These are phyloP conservation scores for Capsicum baccatum DNA, from an alignment of 257 asterid species.

Conservation along the genomic window DNA sequence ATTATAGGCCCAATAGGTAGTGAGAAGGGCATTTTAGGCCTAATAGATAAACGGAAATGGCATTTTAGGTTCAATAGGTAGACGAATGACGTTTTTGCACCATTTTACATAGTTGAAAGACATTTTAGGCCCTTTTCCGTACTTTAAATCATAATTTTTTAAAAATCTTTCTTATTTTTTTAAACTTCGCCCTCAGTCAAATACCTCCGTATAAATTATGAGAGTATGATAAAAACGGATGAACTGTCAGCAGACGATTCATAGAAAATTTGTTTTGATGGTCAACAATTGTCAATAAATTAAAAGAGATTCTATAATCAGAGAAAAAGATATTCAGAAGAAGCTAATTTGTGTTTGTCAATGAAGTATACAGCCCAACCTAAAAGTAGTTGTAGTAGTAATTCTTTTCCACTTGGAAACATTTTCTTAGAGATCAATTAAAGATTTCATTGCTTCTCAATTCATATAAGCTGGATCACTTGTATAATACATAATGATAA, in stretches of 20 bases:
- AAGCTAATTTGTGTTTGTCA: not conserved
- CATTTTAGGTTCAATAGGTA: no score
- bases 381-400: not conserved
- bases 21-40: no score
- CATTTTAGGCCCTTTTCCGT: no score
- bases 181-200: not conserved
- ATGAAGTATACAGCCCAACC: not conserved
- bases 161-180: not conserved
- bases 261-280: not conserved
- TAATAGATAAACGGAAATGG: no score
- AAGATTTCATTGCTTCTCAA: constrained; percentile 20
- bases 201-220: no score
- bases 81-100: no score
- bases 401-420: not conserved
- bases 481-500: not conserved
- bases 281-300: not conserved
- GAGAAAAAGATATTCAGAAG: not conserved
- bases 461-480: constrained; percentile 13
- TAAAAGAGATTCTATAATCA: not conserved
- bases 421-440: not conserved
- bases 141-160: not conserved
- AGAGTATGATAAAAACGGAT: not conserved
- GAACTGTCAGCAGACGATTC: not conserved
- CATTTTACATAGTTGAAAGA: no score
- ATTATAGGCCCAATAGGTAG: no score